Percentiles rank a stretch among this genome's conserved stretches.
Conservation (phyloP, 2,329 filamentous ascomycete genomes). For the Fusarium sp. region DNA sequence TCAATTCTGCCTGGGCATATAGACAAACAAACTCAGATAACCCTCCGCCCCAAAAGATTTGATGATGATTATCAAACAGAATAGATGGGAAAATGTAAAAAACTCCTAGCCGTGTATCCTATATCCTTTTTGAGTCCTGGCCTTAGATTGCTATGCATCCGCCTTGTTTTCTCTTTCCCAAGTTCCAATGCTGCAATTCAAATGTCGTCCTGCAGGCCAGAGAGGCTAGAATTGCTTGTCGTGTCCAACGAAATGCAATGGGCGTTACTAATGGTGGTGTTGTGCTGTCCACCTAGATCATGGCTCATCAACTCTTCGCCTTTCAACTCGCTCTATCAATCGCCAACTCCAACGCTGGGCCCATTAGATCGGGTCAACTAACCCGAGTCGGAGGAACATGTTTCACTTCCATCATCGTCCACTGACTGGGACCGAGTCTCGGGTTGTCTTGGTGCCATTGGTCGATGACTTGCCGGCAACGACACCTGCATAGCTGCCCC, state of each 20-base stretch:
- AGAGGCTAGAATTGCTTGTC: slow-evolving; percentile 9
- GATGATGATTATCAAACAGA: slow-evolving; percentile 26
- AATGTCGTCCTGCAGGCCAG: slow-evolving; percentile 21
- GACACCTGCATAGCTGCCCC: slow-evolving; percentile 57
- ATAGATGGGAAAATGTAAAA: slow-evolving; percentile 26
- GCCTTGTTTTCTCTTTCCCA: slow-evolving; percentile 36
- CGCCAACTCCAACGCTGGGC: slow-evolving; percentile 27
- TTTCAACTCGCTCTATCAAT: slow-evolving; percentile 36
- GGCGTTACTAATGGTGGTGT: slow-evolving; percentile 28
- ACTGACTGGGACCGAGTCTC: slow-evolving; percentile 46
- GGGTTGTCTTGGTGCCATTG: slow-evolving; percentile 45
- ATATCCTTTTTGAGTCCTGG: slow-evolving; percentile 45
- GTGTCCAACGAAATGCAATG: slow-evolving; percentile 31
- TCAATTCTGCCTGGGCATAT: slow-evolving; percentile 10
- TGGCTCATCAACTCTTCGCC: slow-evolving; percentile 37
- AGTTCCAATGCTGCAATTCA: slow-evolving; percentile 32
- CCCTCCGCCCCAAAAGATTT: slow-evolving; percentile 27
- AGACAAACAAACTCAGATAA: slow-evolving; percentile 20
- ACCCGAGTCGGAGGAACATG: neutral
- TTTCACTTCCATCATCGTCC: slow-evolving; percentile 44
- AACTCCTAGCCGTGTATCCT: slow-evolving; percentile 47
- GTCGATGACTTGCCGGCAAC: slow-evolving; percentile 45
- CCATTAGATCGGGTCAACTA: slow-evolving; percentile 23
- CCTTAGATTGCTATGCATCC: slow-evolving; percentile 40
- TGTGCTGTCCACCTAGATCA: slow-evolving; percentile 25